Percentiles rank a stretch among this genome's conserved stretches.
Evolutionary conservation across 257 asterid genomes (phyloP).

Genomic region (Jasminum sambac): DNA sequence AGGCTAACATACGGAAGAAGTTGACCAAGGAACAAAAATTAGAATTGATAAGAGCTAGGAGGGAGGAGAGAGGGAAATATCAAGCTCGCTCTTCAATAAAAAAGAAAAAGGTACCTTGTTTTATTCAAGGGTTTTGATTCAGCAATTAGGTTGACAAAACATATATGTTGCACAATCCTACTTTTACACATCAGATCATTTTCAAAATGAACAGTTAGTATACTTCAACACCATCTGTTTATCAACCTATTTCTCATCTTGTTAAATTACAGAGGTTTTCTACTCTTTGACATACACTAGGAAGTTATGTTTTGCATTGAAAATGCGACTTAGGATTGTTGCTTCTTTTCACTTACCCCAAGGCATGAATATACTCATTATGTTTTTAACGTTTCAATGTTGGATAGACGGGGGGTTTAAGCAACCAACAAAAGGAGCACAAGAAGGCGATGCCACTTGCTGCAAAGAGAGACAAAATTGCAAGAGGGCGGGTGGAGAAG

Average conservation of each 20-base stretch:
- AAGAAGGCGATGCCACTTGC: constrained; percentile 72
- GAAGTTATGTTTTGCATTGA: background rate
- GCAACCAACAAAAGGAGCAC: constrained; percentile 80
- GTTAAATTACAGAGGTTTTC: too few species aligned
- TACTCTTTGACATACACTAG: background rate
- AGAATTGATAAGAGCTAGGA: constrained; percentile 60
- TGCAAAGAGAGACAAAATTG: constrained; percentile 59
- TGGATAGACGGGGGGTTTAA: constrained; percentile 74
- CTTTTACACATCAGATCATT: too few species aligned
- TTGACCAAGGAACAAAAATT: constrained; percentile 66
- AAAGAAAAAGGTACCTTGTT: constrained; percentile 61
- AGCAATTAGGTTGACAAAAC: too few species aligned
- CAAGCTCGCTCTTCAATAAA: constrained; percentile 61
- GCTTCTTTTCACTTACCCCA: background rate
- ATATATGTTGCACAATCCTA: too few species aligned
- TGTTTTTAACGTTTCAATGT: constrained; percentile 13
- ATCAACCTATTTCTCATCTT: too few species aligned
- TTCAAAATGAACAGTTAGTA: too few species aligned
- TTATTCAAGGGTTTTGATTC: background rate
- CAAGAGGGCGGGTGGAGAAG: constrained; percentile 48
- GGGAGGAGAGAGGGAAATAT: constrained; percentile 80
- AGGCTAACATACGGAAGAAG: constrained; percentile 79
- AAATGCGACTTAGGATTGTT: background rate
- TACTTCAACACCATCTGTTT: too few species aligned
- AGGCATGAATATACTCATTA: background rate